phyloP scores from a whole-genome alignment of 331 rosid species.

The Quercus tomentella region DNA sequence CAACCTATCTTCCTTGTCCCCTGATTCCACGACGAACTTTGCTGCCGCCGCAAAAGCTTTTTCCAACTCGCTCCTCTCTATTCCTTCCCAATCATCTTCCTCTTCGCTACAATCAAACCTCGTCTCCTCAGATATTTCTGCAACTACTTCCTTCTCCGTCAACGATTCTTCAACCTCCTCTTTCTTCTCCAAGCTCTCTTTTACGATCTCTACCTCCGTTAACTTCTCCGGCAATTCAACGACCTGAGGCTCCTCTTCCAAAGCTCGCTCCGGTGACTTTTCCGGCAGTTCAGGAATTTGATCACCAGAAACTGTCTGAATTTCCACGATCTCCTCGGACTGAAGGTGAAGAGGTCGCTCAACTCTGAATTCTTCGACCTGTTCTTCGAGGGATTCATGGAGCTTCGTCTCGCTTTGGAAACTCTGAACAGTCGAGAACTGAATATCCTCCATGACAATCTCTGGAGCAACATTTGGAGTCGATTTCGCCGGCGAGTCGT shows the following conservation, averaged over 20 bases:
- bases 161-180: not conserved
- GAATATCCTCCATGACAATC: conserved; percentile 1
- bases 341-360: not conserved
- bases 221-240: not conserved
- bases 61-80: conserved; percentile 69
- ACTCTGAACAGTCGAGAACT: conserved; percentile 27
- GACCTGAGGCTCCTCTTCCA: not conserved
- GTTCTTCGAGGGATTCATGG: conserved; percentile 3
- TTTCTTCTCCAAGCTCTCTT: not conserved
- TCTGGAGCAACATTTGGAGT: conserved; percentile 7
- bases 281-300: not conserved
- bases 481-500: not conserved
- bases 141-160: not conserved
- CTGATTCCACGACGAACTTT: conserved; percentile 31
- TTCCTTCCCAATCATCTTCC: conserved; percentile 88
- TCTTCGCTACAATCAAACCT: conserved; percentile 13
- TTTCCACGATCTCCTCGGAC: conserved; percentile 5
- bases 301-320: not conserved
- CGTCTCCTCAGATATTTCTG: conserved; percentile 2
- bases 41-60: conserved; percentile 46
- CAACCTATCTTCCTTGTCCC: conserved; percentile 4
- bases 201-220: conserved; percentile 1
- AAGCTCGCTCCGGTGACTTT: not conserved
- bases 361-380: conserved; percentile 15
- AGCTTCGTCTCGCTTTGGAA: conserved; percentile 26